Percentiles rank a stretch among this genome's conserved stretches.
These are phyloP conservation scores for Chlorella sp. DNA, from an alignment of 139 green algal genomes.

Conservation along the genomic window DNA sequence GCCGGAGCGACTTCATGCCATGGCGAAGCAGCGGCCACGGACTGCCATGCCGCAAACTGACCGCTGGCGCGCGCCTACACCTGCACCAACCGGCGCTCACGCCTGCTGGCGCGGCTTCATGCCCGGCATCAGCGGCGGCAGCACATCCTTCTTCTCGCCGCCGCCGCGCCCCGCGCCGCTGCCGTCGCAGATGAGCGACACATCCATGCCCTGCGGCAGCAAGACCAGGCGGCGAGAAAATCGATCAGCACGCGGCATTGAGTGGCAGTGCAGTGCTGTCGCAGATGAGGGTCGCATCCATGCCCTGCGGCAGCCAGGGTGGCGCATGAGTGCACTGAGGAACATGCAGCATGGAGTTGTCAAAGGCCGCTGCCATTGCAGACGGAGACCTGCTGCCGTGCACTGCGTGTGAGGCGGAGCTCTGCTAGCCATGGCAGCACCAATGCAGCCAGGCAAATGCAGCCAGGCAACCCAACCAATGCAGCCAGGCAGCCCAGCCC, in stretches of 20 bases:
- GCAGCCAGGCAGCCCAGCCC: neutral
- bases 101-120: constrained; percentile 75
- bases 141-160: constrained; percentile 83
- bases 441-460: too few relatives aligned
- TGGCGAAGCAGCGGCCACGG: too few relatives aligned
- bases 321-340: too few relatives aligned
- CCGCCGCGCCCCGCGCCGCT: constrained; percentile 72
- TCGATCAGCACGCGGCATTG: too few relatives aligned
- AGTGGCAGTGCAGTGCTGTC: constrained; percentile 61
- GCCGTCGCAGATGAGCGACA: constrained; percentile 82
- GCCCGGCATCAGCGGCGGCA: constrained; percentile 93
- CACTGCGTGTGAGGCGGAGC: too few relatives aligned
- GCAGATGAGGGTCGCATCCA: constrained; percentile 82
- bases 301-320: constrained; percentile 39
- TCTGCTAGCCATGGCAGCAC: too few relatives aligned
- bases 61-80: neutral
- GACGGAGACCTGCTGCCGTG: too few relatives aligned
- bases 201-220: constrained; percentile 68
- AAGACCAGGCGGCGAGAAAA: too few relatives aligned
- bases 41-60: too few relatives aligned
- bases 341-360: too few relatives aligned
- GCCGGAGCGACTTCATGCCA: neutral
- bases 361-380: too few relatives aligned
- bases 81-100: neutral
- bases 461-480: too few relatives aligned